Percentiles rank a stretch among this genome's conserved stretches.
Conservation (phyloP, 129 eudicot genomes). For the Tanacetum coccineum region DNA sequence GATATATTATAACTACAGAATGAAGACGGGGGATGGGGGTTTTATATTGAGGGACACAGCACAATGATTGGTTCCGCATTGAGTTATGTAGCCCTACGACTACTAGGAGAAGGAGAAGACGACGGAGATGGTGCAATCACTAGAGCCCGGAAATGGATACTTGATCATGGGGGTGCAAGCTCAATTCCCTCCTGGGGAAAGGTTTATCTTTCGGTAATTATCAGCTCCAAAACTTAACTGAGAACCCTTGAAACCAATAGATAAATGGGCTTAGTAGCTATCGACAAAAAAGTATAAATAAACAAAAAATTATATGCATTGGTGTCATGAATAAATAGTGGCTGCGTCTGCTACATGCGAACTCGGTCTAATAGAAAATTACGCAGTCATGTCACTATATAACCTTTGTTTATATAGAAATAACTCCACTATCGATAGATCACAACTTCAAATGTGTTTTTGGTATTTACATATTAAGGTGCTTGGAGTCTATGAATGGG, state of each 20-base stretch:
- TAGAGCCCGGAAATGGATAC: constrained; percentile 35
- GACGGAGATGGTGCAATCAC: constrained; percentile 26
- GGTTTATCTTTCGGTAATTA: constrained; percentile 39
- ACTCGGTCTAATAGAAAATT: too few relatives aligned
- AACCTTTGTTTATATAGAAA: too few relatives aligned
- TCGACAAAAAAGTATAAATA: too few relatives aligned
- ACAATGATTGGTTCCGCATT: constrained; percentile 39
- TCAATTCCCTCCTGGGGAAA: constrained; percentile 47
- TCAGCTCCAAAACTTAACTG: not conserved
- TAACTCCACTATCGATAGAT: too few relatives aligned
- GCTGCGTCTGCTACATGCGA: too few relatives aligned
- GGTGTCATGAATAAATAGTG: too few relatives aligned
- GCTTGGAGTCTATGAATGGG: constrained; percentile 65
- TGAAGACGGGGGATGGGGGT: constrained; percentile 39
- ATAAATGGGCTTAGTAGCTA: too few relatives aligned
- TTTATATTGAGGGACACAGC: constrained; percentile 34
- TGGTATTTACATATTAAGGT: constrained; percentile 28
- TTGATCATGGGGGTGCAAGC: constrained; percentile 35
- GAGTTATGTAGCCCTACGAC: constrained; percentile 32
- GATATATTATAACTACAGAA: constrained; percentile 21
- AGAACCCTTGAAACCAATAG: too few relatives aligned
- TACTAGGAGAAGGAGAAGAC: constrained; percentile 34
- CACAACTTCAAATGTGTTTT: not conserved
- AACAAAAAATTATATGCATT: too few relatives aligned
- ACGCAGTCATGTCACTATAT: too few relatives aligned